A percentile compares a stretch with the other conserved stretches of the same genome.
Conservation (phyloP, 768 basidiomycete species). For the Leccinum uliginosum region DNA sequence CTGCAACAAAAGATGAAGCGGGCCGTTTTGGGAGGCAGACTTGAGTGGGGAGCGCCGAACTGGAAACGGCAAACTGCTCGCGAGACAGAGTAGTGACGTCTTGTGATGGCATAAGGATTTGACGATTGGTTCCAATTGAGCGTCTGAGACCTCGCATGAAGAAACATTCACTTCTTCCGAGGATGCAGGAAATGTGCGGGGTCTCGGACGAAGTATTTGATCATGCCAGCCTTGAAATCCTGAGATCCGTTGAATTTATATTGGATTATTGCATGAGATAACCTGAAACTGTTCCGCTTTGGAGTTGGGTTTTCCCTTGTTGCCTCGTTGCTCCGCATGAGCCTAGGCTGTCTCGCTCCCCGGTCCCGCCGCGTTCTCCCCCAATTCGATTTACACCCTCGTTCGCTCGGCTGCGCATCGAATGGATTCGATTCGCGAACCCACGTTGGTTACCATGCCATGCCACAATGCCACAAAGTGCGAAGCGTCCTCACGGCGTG, state of each 20-base stretch:
- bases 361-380: background rate
- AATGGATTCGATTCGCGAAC: background rate
- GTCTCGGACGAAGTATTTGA: background rate
- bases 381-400: background rate
- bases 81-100: background rate
- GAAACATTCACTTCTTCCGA: background rate
- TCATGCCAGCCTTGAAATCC: background rate
- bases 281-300: background rate
- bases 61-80: background rate
- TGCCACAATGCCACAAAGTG: constrained; percentile 4
- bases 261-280: background rate
- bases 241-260: background rate
- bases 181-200: background rate
- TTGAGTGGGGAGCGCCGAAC: background rate
- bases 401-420: background rate
- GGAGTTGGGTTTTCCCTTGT: background rate
- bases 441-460: constrained; percentile 7
- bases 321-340: background rate
- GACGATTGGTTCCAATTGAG: background rate
- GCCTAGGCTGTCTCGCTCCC: background rate
- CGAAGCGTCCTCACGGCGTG: constrained; percentile 7
- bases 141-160: background rate
- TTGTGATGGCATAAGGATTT: background rate
- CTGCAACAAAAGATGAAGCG: background rate
- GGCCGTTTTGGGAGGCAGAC: background rate